A percentile compares a stretch with the other conserved stretches of the same genome.
Evolutionary conservation across 1,284 basidiomycete species (phyloP).

Genomic region (Ceraceosorus guamensis): DNA sequence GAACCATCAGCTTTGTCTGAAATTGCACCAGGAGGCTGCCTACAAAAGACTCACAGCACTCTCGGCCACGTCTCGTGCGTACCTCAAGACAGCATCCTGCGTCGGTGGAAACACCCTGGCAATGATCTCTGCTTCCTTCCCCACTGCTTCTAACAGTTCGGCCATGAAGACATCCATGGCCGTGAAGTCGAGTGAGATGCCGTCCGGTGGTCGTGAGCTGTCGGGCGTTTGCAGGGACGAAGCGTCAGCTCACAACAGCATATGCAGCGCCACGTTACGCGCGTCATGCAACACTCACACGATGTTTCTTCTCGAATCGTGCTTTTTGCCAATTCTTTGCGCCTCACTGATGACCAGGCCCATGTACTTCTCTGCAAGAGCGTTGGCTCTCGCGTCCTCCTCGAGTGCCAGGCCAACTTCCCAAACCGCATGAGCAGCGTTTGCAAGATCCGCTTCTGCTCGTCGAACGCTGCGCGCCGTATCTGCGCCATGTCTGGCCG

Average conservation of each 20-base stretch:
- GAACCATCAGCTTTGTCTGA: constrained; percentile 1
- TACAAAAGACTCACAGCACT: constrained; percentile 57
- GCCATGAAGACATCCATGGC: constrained; percentile 87
- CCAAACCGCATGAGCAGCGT: constrained; percentile 6
- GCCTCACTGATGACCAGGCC: constrained; percentile 7
- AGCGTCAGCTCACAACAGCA: neutral
- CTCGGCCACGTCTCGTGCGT: constrained; percentile 65
- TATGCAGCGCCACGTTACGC: constrained; percentile 14
- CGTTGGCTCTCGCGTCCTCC: constrained; percentile 4
- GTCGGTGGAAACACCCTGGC: constrained; percentile 75
- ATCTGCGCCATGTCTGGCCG: neutral
- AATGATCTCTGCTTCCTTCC: constrained; percentile 69
- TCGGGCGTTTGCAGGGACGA: neutral
- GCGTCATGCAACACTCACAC: constrained; percentile 57
- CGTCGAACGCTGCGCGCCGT: constrained; percentile 4
- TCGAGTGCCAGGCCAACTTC: constrained; percentile 6
- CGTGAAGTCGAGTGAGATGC: constrained; percentile 64
- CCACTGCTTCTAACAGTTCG: constrained; percentile 59
- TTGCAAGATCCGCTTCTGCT: constrained; percentile 10
- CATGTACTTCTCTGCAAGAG: constrained; percentile 3
- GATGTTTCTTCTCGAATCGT: constrained; percentile 75
- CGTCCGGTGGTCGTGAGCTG: neutral
- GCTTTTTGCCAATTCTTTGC: constrained; percentile 56
- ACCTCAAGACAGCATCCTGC: constrained; percentile 65
- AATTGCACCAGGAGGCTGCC: neutral